These are phyloP conservation scores for Ogataea glucozyma DNA, from an alignment of 805 yeast species.

Conservation along the genomic window DNA sequence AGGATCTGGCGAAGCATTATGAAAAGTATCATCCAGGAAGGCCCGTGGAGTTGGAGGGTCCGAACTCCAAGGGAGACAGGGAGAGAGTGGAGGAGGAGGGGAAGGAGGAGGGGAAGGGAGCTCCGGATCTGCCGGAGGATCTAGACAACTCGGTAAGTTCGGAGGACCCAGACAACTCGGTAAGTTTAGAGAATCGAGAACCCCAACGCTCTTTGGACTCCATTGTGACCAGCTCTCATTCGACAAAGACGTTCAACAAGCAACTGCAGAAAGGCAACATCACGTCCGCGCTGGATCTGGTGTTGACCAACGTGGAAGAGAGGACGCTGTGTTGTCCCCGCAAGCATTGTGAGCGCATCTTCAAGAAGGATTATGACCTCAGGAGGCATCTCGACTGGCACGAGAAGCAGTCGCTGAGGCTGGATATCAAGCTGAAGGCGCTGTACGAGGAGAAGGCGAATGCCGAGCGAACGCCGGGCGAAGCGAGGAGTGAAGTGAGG, in stretches of 20 bases:
- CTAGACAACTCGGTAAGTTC: neutral
- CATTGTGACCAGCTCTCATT: constrained; percentile 12
- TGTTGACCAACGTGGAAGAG: constrained; percentile 39
- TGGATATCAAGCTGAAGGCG: constrained; percentile 18
- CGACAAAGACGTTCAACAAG: constrained; percentile 30
- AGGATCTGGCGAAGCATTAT: constrained; percentile 59
- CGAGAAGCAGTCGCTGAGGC: constrained; percentile 24
- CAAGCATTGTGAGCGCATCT: constrained; percentile 52
- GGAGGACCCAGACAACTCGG: neutral
- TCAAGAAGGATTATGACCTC: constrained; percentile 50
- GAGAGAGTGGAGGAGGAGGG: neutral
- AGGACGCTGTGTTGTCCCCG: constrained; percentile 48
- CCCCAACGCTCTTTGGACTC: neutral
- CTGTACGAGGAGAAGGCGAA: constrained; percentile 6
- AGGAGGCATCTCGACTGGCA: constrained; percentile 57
- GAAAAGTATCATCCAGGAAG: constrained; percentile 39
- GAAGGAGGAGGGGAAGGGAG: neutral
- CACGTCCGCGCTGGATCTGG: constrained; percentile 41
- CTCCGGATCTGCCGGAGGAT: neutral
- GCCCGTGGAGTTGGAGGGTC: constrained; percentile 14
- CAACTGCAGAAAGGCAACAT: constrained; percentile 43
- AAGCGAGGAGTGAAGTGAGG: no score
- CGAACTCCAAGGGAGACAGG: constrained; percentile 1
- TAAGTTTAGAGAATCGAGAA: neutral
- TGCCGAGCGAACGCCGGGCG: no score